Conservation (phyloP, 1,284 basidiomycete genomes). For the Trichosporon asahii region DNA sequence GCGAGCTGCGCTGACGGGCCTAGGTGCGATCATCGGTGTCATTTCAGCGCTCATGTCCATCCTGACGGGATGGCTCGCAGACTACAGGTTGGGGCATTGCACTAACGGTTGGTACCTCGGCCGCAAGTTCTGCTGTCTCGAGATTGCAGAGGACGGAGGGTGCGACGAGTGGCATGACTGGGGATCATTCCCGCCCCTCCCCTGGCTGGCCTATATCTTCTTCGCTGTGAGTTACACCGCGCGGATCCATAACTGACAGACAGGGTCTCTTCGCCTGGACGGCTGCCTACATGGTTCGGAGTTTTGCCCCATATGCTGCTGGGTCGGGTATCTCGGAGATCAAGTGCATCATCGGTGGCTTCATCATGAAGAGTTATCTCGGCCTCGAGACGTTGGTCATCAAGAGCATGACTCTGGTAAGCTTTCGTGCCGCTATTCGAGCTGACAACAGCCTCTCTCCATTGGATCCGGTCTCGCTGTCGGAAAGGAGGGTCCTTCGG, state of each 20-base stretch:
- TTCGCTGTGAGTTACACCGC: slow-evolving; percentile 68
- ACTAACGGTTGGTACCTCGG: slow-evolving; percentile 97
- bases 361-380: slow-evolving; percentile 93
- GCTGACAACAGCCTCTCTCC: slow-evolving; percentile 70
- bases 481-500: slow-evolving; percentile 97
- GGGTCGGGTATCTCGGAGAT: slow-evolving; percentile 99
- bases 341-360: slow-evolving; percentile 96
- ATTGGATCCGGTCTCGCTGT: slow-evolving; percentile 96
- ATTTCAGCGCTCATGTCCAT: slow-evolving; percentile 95
- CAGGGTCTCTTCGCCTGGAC: slow-evolving; percentile 75
- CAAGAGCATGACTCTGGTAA: slow-evolving; percentile 84
- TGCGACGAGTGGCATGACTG: slow-evolving; percentile 93
- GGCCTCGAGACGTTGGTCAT: slow-evolving; percentile 83
- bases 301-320: slow-evolving; percentile 90
- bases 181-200: slow-evolving; percentile 69
- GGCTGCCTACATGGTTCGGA: slow-evolving; percentile 81
- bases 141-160: slow-evolving; percentile 66
- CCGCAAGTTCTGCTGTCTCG: slow-evolving; percentile 93
- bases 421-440: slow-evolving; percentile 33
- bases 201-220: slow-evolving; percentile 81
- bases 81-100: slow-evolving; percentile 96
- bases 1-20: not conserved
- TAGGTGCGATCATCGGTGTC: slow-evolving; percentile 85
- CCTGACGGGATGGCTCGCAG: slow-evolving; percentile 95
- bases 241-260: not conserved